Base-by-base conservation (phyloP, 495 filamentous ascomycete genomes). In the Echria macrotheca region DNA sequence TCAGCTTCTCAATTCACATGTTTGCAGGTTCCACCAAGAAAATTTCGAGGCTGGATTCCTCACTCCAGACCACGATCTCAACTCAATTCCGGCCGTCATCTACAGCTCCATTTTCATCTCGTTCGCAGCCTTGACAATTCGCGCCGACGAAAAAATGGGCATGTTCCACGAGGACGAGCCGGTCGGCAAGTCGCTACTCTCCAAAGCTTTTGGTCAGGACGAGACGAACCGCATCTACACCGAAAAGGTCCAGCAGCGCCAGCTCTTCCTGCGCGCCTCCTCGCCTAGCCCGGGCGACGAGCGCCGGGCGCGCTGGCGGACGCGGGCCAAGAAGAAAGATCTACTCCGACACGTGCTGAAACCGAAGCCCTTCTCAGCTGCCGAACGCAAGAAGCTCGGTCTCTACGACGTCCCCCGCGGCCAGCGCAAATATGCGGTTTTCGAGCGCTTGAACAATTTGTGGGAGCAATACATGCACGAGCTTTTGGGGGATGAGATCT, bases 391-490 rank as follows among this genome's bases (percentile, higher is more conserved):
- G 18, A 61, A 68, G 8, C 77, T 84, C 0, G 74, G 80, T 1
- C 68, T 96, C 25, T 85, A 95, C 69, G 77, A 85, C 19, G 74
- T 96, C 2, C 86, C 86, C 0, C 73, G 75, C 49, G 67, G 73
- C 23, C 76, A 80, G 44, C 81, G 78, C 59, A 87, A 86, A 59
- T 89, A 91, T 56, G 75, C 64, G 4, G 73, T 91, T 4, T 98
- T 90, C 65, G 78, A 81, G 53, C 81, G 82, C 0, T 67, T 98
- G 49, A 77, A 95, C 64, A 61, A 53, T 21, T 72, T 98, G 61
- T 98, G 93, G 93, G 56, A 82, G 5, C 79, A 73, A 1, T 96
- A 98, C 69, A 85, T 94, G 66, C 78, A 80, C 53, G 87, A 91
- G 50, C 68, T 91, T 0, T 59, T 95, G 11, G 78, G 77, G 0